Base-by-base conservation (phyloP, 2,329 filamentous ascomycete genomes). In the Ophiognomonia clavigignenti-juglandacearum region DNA sequence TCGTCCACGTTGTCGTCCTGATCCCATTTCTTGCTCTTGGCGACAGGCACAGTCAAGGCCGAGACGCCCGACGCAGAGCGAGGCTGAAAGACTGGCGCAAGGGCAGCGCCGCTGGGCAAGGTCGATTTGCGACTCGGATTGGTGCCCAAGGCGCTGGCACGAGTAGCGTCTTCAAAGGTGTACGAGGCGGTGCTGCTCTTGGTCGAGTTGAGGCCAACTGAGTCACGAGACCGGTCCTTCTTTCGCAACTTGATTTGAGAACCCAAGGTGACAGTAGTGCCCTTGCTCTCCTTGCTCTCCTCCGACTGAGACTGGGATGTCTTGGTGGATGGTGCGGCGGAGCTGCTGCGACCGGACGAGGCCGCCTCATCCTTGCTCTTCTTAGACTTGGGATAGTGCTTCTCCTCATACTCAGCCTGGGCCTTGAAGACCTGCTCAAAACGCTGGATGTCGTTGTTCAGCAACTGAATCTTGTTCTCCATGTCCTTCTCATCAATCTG, bases 401-500 rank as follows among this genome's bases (percentile, higher is more conserved):
- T 54, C 9, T 67, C 64, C 55, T 81, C 77, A 44, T 67, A 68
- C 14, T 64, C 64, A 4, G 72, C 56, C 52, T 80, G 75, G 14
- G 59, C 59, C 36, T 71, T 61, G 29, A 72, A 62, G 18, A 68
- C 68, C 23, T 61, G 61, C 54, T 80, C 74, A 48, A 82, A 80
- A 8, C 54, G 51, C 19, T 57, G 55, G 27, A 67, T 66, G 22
- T 66, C 59, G 3, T 54, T 56, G 38, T 59, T 56, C 46, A 63
- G 54, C 36, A 72, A 65, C 22, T 64, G 60, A 47, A 82, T 73
- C 26, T 71, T 69, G 19, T 66, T 61, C 50, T 73, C 68, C 59
- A 79, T 72, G 27, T 68, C 62, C 51, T 68, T 70, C 54, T 78
- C 77, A 48, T 83, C 79, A 52, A 83, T 79, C 54, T 83, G 79